Base-by-base conservation (phyloP, 176 grass and related monocot species). In the Stipa capillata region DNA sequence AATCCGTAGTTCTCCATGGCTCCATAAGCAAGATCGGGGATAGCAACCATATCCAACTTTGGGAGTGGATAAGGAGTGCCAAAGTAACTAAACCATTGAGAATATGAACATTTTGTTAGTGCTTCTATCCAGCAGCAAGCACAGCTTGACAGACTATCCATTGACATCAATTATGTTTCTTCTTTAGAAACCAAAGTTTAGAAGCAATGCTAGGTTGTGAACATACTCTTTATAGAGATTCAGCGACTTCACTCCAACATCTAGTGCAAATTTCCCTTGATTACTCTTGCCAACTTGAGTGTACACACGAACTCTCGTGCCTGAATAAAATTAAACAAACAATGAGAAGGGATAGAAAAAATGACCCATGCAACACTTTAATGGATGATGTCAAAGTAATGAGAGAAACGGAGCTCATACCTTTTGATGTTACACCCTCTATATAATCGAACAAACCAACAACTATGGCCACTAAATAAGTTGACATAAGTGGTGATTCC, bases 1-100 rank as follows among this genome's bases (percentile, higher is more conserved):
- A 98, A 77, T 72, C 95, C 95, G 35, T 85, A 98, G 87, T 98
- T 98, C 72, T 98, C 95, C 92, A 98, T 98, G 42, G 95, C 95
- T 65, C 95, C 87, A 51, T 83, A 41, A 69, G 92, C 85, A 87
- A 98, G 94, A 90, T 98, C 90, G 71, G 92, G 92, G 58, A 98
- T 92, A 39, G 85, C 92, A 59, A 92, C 81, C 95, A 94, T 98
- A 86, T 98, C 95, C 89, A 98, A 77, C 67, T 98, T 98, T 36
- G 89, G 92, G 71, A 98, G 95, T 18, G 95, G 87, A 86, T 91
- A 98, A 64, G 87, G 87, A 40, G 89, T 87, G n/a, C 62, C 83
- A 87, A 98, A 94, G 82, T 98, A 98, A 75, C 95, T 98, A 83
- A 41, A 83, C 37, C 36, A 49, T 20, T 35, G 48, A 42, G 13